Base-by-base conservation (phyloP, 169 alveolate genomes). In the Plasmodium billcollinsi region DNA sequence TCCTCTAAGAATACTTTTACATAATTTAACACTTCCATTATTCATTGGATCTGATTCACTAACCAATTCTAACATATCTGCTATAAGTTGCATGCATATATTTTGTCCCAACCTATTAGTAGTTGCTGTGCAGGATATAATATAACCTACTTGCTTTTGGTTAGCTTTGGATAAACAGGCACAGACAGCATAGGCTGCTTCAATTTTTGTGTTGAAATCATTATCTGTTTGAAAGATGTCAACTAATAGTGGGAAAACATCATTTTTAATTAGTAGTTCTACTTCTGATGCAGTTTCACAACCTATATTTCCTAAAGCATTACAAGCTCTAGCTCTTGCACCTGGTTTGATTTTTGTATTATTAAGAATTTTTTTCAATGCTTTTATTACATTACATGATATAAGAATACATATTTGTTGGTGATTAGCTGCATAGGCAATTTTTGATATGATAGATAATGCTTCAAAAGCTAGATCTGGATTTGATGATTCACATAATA, bases 161-260 rank as follows among this genome's bases (percentile, higher is more conserved):
- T 95, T 94, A 21, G 97, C 97, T 63, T 94, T 83, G 11, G 97
- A 93, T 58, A 93, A 93, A 66, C 97, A 94, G 3, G 98, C 97
- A 83, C 98, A 96, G 47, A 96, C 96, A 29, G 98, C 98, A 90
- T 96, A 96, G 45, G 98, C 98, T 29, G 97, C 96, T 83, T 96
- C 98, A 24, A 95, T 91, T 92, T 94, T 95, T 18, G 96, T 93
- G 90, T 92, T 95, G 76, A 92, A 94, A 88, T 96, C 98, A 39
- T 92, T 90, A 52, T 93, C 96, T 58, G 91, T 89, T 73, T 92
- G 95, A 61, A 94, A 96, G 24, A 94, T 94, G 54, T 88, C 95
- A 56, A 96, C 93, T 66, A 96, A 83, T 80, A 93, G 58, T 29
- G 96, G 96, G 47, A 95, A 89, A 14, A 96, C 98, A 15, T 94